Evolutionary conservation across 495 filamentous ascomycete species (phyloP), one percentile per base, ranked within the genome.

Genomic region (Penicillium cataractarum): DNA sequence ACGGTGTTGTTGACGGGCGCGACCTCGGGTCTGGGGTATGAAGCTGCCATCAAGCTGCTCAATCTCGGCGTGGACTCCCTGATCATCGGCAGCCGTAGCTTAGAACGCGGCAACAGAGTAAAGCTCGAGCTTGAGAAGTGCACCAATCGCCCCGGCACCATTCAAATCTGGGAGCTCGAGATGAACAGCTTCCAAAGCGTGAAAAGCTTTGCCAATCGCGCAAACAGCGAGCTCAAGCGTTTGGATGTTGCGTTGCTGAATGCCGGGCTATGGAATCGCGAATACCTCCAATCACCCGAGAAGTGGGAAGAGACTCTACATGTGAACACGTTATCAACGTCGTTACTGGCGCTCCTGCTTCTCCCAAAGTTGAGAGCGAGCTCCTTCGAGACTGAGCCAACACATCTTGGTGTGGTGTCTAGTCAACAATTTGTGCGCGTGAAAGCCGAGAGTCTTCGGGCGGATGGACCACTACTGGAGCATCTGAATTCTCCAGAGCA

Each of bases 261-360:
- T 58, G 81, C 81, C 0, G 81, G 80, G 8, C 35, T 81, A 8
- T 74, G 70, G 69, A 78, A 77, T 55, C 66, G 70, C 2, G 73
- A 71, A 27, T 82, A 74, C 56, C 55, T 57, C 7, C 39, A 62
- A 3, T 76, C 76, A 0, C 33, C 68, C 0, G 82, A 87, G 21
- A 83, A 80, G 2, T 84, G 77, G 75, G 88, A 90, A 61, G 71
- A 80, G 55, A 76, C 73, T 0, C 19, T 89, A 12, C 83, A 87
- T 65, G 82, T 89, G 53, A 89, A 90, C 62, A 78, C 82, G 0
- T 71, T 90, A 4, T 84, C 82, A 4, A 88, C 85, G 0, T 74
- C 79, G 10, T 65, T 90, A 3, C 71, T 90, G 29, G 84, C 78
- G 0, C 31, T 86, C 19, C 70, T 87, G 0, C 67, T 90, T 22